Conservation (phyloP, 495 filamentous ascomycete species). For the Xylona heveae region DNA sequence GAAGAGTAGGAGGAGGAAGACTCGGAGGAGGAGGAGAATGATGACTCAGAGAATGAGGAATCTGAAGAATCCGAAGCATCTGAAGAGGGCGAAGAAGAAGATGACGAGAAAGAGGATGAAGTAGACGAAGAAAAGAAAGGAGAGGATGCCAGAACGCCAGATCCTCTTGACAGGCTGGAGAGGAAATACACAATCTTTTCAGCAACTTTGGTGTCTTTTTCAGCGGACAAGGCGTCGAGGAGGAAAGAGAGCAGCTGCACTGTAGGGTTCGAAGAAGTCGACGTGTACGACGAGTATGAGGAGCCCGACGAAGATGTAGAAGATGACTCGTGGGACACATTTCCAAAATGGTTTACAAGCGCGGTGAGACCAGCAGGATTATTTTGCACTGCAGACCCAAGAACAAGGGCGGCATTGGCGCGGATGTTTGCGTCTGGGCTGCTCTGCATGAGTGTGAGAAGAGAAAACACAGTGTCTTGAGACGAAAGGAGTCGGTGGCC, state of each 20-base stretch:
- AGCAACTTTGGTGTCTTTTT: conserved; percentile 16
- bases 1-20: no score
- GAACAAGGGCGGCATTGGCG: conserved; percentile 26
- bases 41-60: no score
- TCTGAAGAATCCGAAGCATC: no score
- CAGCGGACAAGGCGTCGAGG: conserved; percentile 13
- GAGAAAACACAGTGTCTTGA: conserved; percentile 10
- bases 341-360: conserved; percentile 19
- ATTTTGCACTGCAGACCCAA: conserved; percentile 35
- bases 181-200: conserved; percentile 21
- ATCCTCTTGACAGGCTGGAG: conserved; percentile 18
- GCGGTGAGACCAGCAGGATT: conserved; percentile 38
- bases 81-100: no score
- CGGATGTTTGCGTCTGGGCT: conserved; percentile 10
- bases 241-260: no score
- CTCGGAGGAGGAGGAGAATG: no score
- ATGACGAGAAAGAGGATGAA: no score
- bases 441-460: conserved; percentile 3
- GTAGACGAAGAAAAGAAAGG: no score
- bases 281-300: conserved; percentile 9
- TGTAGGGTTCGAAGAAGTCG: no score
- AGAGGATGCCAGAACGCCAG: conserved; percentile 4
- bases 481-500: conserved; percentile 11
- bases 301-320: conserved; percentile 5
- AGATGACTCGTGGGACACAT: conserved; percentile 14